Base-by-base conservation (phyloP, 306 rosid genomes). In the Pachyrhizus erosus region DNA sequence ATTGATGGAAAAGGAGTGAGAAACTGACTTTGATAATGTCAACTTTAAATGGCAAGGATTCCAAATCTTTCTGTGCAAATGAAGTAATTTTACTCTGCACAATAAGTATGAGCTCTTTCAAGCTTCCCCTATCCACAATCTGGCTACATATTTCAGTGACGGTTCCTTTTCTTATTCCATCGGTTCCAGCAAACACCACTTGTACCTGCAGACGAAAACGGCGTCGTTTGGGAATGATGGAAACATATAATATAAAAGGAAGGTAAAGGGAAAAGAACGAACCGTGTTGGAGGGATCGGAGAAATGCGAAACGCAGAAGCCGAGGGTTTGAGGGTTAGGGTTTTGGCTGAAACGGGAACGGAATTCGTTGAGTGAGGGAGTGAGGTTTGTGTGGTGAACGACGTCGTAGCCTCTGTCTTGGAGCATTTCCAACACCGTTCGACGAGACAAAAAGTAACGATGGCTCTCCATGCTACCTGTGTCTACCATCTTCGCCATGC, bases 391-490 rank as follows among this genome's bases (percentile, higher is more conserved):
- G 23, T 65, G 66, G 1, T 81, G 43, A 68, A 68, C 51, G 20
- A 90, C 91, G n/a, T 45, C 80, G 80, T 86, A 90, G 67, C 93
- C 89, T 60, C 91, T 83, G 52, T 86, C 93, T 1, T 5, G 46
- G 3, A 90, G 90, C 93, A 90, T 88, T 18, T 90, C 91, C 49
- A 76, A 8, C 21, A 75, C 71, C 18, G 90, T 90, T 42, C 40
- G 73, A 12, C 87, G 85, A 10, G 73, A 70, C 29, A 64, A 21
- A 65, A 40, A 90, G 87, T 73, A 88, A 4, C 91, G 80, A 17
- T 18, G 29, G 73, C 91, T 86, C 78, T 83, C 90, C 18, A 55
- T 8, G 90, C 77, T 37, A 82, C 70, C 9, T 0, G 12, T 11
- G 4, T 74, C 79, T 8, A 9, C 37, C 4, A 4, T 29, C 10